Evolutionary conservation across 2,329 filamentous ascomycete genomes (phyloP), one percentile per base, ranked within the genome.

Genomic region (Exophiala bonariae): DNA sequence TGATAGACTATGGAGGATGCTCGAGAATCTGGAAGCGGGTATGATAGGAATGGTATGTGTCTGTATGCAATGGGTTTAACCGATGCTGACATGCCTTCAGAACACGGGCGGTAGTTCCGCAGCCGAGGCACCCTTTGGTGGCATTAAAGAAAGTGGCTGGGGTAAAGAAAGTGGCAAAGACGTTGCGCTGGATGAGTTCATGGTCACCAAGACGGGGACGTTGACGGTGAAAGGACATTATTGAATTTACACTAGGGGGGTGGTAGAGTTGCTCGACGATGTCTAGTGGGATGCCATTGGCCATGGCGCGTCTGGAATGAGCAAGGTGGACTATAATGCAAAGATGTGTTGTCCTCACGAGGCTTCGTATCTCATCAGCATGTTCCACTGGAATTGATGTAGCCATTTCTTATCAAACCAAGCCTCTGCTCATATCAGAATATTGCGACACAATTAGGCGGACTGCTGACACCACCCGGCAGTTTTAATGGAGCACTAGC

Each of bases 81-180:
- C 23, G 11, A 26, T 13, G 11, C 34, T 36, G n/a, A 19, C n/a
- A 4, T 30, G 13, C 31, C 19, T 11, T 13, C 31, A 55, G 52
- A 60, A 60, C 36, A 60, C 57, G 71, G 80, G 80, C n/a, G 83
- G 83, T 58, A 72, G 75, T 13, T 84, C 81, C 1, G 81, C 82
- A 2, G 82, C 82, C 0, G 82, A 86, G 61, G 78, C 78, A 17
- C 82, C 82, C 2, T 86, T 86, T 59, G 82, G 82, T 14, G 82
- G 82, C 2, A 83, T 85, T 59, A 85, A 85, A 67, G 80, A 85
- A 60, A 81, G 77, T 4, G 82, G 82, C 0, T 85, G 85, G 60
- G 82, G 82, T 16, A 85, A 86, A 63, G 82, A 85, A 61, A 78
- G 74, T 23, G 82, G 82, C n/a, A 85, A 82, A 64, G 80, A 84